Evolutionary conservation across 768 basidiomycete species (phyloP), one percentile per base, ranked within the genome.

Genomic region (Sistotremastrum niveocremeum): DNA sequence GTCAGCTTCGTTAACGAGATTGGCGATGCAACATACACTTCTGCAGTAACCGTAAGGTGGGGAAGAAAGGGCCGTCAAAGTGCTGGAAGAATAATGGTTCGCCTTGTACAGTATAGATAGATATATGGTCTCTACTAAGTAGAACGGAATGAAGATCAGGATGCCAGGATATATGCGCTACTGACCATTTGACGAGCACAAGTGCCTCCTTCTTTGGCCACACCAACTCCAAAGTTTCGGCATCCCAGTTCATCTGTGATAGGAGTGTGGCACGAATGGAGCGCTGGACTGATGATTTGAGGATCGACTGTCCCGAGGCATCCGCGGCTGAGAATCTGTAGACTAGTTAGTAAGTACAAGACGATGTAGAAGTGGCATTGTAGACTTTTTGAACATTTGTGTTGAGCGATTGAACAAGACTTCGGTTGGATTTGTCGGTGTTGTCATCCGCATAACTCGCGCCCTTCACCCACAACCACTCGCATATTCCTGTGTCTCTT

Each of bases 191-290:
- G 50, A 91, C 87, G 56, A 85, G 82, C 4, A 84, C 81, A 41
- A 97, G 69, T 2, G 81, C 73, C 69, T 97, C 94, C 71, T 98
- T 99, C 84, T 98, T 99, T 3, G 93, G 89, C 95, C 95, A 99
- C 44, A 99, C 75, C 55, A 75, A 75, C 59, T 99, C 95, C 32
- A 98, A 67, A 2, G 81, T 77, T 51, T 86, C 87, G 37, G 77
- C 72, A 51, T 80, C 77, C 43, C 87, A 74, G 55, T 79, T 84
- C 74, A 88, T 84, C 61, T 94, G 90, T 12, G 81, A 73, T 42
- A 95, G 70, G 33, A 95, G 67, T 39, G 70, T 71, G 28, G 80
- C 66, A 46, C 95, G 81, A 63, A 98, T 90, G 53, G 76, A 74
- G 57, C 95, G 74, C 60, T 98, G 94, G 5, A 89, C 81, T 29